Conservation (phyloP, 2,329 filamentous ascomycete species). For the Lecanosticta acicola region DNA sequence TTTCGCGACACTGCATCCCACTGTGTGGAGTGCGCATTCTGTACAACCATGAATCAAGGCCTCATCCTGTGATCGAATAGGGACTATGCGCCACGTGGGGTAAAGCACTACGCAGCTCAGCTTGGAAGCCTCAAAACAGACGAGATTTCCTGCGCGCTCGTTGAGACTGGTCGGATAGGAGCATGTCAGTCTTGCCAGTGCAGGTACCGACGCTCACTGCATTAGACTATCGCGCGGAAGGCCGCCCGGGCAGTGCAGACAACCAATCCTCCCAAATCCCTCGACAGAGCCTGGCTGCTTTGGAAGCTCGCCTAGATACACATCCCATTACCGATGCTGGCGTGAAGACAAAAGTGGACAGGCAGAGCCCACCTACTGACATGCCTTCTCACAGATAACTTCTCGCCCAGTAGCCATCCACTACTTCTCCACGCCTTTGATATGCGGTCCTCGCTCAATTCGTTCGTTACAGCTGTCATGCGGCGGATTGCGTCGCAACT, state of each 20-base stretch:
- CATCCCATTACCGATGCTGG: too few species aligned
- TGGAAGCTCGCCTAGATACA: neutral
- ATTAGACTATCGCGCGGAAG: neutral
- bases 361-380: too few species aligned
- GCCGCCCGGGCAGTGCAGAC: neutral
- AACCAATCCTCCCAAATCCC: neutral
- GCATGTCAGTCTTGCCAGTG: neutral
- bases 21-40: slow-evolving; percentile 6
- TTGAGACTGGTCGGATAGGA: neutral
- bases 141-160: neutral
- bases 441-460: slow-evolving; percentile 6
- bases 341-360: too few species aligned
- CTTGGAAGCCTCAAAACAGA: neutral
- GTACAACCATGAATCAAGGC: neutral
- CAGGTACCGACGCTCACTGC: neutral
- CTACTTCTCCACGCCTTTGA: neutral
- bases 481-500: neutral
- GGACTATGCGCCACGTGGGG: neutral
- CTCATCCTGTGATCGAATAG: neutral
- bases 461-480: slow-evolving; percentile 9
- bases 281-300: neutral
- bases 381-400: neutral
- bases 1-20: neutral
- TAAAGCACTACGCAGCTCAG: neutral
- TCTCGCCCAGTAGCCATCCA: neutral